These are phyloP conservation scores for Aspergillus saccharolyticus DNA, from an alignment of 495 filamentous ascomycete genomes.

Conservation along the genomic window DNA sequence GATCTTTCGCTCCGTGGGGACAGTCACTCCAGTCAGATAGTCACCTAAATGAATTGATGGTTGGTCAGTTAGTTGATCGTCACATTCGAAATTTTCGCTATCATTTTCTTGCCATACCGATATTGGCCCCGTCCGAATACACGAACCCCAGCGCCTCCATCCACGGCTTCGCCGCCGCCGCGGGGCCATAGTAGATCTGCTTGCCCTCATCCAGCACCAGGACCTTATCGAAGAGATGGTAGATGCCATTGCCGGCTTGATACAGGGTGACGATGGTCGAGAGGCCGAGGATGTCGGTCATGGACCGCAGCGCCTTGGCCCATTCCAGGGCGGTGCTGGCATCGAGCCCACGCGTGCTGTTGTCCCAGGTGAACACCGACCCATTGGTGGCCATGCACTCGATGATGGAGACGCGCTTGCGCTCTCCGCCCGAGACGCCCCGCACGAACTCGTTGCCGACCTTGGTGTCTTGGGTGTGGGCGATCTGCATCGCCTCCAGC, in stretches of 20 bases:
- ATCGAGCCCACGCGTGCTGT: slow-evolving; percentile 57
- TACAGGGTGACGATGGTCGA: slow-evolving; percentile 49
- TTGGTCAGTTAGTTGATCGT: background rate
- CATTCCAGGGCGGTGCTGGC: slow-evolving; percentile 53
- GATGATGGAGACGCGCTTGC: slow-evolving; percentile 65
- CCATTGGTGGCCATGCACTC: slow-evolving; percentile 59
- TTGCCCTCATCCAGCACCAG: slow-evolving; percentile 59
- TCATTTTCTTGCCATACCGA: slow-evolving; percentile 23
- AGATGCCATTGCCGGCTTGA: slow-evolving; percentile 60
- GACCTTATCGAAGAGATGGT: slow-evolving; percentile 62
- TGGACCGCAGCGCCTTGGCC: slow-evolving; percentile 40
- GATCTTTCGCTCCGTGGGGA: slow-evolving; percentile 58
- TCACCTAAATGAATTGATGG: slow-evolving; percentile 44
- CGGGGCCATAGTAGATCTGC: slow-evolving; percentile 57
- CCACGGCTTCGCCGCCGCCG: slow-evolving; percentile 55
- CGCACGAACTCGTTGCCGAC: slow-evolving; percentile 75
- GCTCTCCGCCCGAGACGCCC: slow-evolving; percentile 80
- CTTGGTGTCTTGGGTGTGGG: slow-evolving; percentile 75
- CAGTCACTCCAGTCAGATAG: slow-evolving; percentile 66
- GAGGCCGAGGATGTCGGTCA: slow-evolving; percentile 43
- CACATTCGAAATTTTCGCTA: no score
- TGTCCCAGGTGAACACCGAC: slow-evolving; percentile 59
- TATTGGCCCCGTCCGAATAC: slow-evolving; percentile 61
- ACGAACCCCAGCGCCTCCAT: slow-evolving; percentile 64
- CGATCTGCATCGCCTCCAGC: slow-evolving; percentile 65